phyloP scores from a whole-genome alignment of 2,329 filamentous ascomycete species.

The Venturia aucupariae region DNA sequence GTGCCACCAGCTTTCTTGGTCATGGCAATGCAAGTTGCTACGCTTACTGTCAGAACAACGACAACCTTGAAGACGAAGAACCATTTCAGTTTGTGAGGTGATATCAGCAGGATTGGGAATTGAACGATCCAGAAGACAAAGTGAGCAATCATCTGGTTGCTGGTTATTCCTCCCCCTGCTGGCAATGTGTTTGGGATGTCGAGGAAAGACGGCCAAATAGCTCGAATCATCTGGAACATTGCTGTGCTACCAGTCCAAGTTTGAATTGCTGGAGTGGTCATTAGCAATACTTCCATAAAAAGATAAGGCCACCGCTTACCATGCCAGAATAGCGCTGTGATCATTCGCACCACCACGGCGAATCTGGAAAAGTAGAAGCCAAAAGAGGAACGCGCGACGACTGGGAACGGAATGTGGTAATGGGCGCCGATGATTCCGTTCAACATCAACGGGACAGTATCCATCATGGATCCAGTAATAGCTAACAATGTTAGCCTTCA shows the following conservation, averaged over 20 bases:
- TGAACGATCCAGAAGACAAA: constrained; percentile 15
- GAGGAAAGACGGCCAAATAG: constrained; percentile 10
- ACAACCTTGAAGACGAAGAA: constrained; percentile 16
- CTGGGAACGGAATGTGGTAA: constrained; percentile 37
- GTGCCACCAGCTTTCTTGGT: constrained; percentile 21
- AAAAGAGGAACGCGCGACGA: constrained; percentile 32
- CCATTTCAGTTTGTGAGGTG: constrained; percentile 15
- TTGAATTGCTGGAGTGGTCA: constrained; percentile 22
- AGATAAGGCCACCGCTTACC: neutral
- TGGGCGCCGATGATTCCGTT: constrained; percentile 21
- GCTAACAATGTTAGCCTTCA: neutral
- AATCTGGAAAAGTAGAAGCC: constrained; percentile 34
- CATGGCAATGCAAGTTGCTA: constrained; percentile 17
- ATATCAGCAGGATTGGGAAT: constrained; percentile 19
- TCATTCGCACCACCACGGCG: constrained; percentile 31
- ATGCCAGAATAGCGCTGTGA: constrained; percentile 34
- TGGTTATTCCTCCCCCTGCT: constrained; percentile 34
- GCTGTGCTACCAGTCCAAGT: constrained; percentile 28
- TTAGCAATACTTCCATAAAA: neutral
- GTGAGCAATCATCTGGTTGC: constrained; percentile 33
- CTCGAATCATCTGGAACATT: neutral
- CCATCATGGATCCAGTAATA: constrained; percentile 26
- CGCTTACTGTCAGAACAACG: constrained; percentile 12
- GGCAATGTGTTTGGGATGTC: constrained; percentile 8
- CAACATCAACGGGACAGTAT: constrained; percentile 20